Conservation (phyloP, 2,329 filamentous ascomycete genomes). For the Aspergillus spinulosporus region DNA sequence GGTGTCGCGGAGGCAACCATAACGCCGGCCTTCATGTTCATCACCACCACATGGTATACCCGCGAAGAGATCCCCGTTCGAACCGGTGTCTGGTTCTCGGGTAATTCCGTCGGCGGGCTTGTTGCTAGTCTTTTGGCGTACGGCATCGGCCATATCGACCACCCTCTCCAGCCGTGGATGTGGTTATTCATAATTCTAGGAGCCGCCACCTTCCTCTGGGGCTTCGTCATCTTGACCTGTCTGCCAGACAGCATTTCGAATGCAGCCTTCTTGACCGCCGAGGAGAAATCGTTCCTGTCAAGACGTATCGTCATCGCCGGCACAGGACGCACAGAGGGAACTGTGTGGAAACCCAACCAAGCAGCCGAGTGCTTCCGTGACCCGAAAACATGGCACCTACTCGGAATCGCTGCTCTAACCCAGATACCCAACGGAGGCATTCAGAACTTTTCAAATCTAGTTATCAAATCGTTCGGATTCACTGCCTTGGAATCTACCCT, state of each 20-base stretch:
- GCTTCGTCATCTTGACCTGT: constrained; percentile 49
- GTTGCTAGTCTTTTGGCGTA: constrained; percentile 46
- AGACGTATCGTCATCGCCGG: constrained; percentile 17
- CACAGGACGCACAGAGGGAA: constrained; percentile 25
- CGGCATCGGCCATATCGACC: constrained; percentile 56
- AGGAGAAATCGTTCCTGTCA: constrained; percentile 50
- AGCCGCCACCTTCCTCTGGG: constrained; percentile 53
- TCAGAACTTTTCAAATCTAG: constrained; percentile 50
- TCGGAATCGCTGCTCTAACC: constrained; percentile 45
- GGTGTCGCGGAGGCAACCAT: constrained; percentile 58
- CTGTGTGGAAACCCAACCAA: constrained; percentile 55
- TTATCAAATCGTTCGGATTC: constrained; percentile 59
- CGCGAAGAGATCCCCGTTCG: constrained; percentile 57
- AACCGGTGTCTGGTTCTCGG: constrained; percentile 57
- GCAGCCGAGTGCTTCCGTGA: constrained; percentile 26
- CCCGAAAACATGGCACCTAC: not conserved
- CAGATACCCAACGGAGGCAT: constrained; percentile 60
- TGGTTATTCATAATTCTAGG: constrained; percentile 62
- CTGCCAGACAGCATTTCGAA: constrained; percentile 57
- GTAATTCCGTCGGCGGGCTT: constrained; percentile 24
- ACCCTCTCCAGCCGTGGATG: constrained; percentile 52
- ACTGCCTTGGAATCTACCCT: constrained; percentile 53
- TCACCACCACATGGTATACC: constrained; percentile 59
- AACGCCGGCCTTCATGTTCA: constrained; percentile 57
- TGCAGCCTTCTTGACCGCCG: constrained; percentile 53